Evolutionary conservation across 2,329 filamentous ascomycete species (phyloP), one percentile per base, ranked within the genome.

Genomic region (Leptodontidium sp.): DNA sequence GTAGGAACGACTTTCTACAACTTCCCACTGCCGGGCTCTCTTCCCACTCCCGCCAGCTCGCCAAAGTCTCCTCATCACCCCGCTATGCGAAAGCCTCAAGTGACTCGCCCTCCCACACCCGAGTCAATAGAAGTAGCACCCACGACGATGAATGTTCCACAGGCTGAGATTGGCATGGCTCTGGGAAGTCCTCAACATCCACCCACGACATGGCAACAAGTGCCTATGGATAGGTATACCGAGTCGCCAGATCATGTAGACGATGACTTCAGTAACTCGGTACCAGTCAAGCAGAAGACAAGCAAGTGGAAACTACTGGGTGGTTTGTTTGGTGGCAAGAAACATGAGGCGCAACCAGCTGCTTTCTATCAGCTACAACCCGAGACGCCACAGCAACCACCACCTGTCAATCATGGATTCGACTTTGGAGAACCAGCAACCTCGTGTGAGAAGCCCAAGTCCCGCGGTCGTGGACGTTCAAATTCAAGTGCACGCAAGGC

Each of bases 81-180:
- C 26, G 67, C 69, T 40, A 64, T 69, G 40, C 72, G 64, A 53
- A 72, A 70, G 47, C 69, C 68, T 38, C 69, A 68, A 21, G 21
- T 43, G 70, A 45, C 58, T 65, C 67, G 68, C 32, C 62, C 73
- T 38, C 45, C 65, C 8, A 71, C 71, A n/a, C 71, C 70, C 32
- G 71, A 73, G 9, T 72, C 74, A 24, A 68, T 71, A 49, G 67
- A 71, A 61, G 66, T 69, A 24, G 47, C 53, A 9, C 52, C 62
- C 21, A 52, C 59, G 38, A 70, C 55, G 21, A 73, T 73, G 70
- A 63, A 70, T n/a, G 69, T 70, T 26, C 59, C 64, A 49, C 66
- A 67, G 8, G 65, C 64, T 43, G 71, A 73, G 73, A 93, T 94
- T 70, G 92, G 92, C 11, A 90, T 94, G 84, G 91, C 91, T 1